Percentiles rank a stretch among this genome's conserved stretches.
Conservation (phyloP, 2,329 filamentous ascomycete genomes). For the Cladophialophora yegresii region DNA sequence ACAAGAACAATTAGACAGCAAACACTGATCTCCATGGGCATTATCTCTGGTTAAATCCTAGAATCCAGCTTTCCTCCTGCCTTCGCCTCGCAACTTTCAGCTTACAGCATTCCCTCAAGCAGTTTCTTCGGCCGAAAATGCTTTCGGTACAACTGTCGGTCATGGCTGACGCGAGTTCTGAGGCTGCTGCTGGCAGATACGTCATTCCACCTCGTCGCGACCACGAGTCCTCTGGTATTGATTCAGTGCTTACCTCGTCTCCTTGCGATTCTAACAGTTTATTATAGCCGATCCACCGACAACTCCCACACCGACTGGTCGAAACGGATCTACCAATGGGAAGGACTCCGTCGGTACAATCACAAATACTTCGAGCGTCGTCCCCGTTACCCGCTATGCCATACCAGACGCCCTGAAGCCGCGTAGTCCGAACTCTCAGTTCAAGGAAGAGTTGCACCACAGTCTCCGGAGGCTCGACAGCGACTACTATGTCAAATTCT, state of each 20-base stretch:
- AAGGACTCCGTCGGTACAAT: background rate
- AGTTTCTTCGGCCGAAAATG: background rate
- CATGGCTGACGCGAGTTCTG: background rate
- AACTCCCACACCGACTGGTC: background rate
- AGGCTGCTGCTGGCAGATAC: background rate
- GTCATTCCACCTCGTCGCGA: background rate
- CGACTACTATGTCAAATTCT: background rate
- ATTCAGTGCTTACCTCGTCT: background rate
- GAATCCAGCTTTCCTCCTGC: background rate
- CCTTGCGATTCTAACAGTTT: background rate
- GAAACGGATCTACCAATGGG: background rate
- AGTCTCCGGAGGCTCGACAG: background rate
- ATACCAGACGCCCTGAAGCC: background rate
- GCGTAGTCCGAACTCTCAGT: background rate
- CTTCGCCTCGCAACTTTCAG: background rate
- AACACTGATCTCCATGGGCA: background rate
- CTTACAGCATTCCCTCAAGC: background rate
- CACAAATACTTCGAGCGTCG: background rate
- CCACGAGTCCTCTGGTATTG: background rate
- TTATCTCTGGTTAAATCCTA: background rate
- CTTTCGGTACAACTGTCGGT: background rate
- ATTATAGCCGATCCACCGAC: background rate
- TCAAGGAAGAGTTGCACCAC: background rate
- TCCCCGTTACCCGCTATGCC: background rate
- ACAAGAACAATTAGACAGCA: background rate